A percentile compares a stretch with the other conserved stretches of the same genome.
These are phyloP conservation scores for Lasiosphaeria ovina DNA, from an alignment of 495 filamentous ascomycete species.

Conservation along the genomic window DNA sequence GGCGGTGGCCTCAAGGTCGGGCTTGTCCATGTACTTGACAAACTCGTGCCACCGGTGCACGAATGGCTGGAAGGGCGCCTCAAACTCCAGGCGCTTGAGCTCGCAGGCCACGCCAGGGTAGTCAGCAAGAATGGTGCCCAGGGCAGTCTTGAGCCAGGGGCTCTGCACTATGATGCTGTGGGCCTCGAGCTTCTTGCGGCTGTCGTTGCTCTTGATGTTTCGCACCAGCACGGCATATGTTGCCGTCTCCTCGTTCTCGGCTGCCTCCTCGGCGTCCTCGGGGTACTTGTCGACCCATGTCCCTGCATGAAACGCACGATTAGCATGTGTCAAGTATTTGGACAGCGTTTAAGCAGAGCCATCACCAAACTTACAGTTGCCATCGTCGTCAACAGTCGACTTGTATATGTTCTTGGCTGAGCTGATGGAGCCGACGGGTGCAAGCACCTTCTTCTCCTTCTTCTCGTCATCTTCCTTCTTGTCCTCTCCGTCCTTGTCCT, in stretches of 20 bases:
- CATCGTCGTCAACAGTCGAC: conserved; percentile 29
- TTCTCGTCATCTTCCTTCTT: conserved; percentile 19
- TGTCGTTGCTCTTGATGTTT: conserved; percentile 43
- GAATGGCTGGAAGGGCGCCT: conserved; percentile 59
- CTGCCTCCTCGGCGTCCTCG: conserved; percentile 35
- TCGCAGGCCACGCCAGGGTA: conserved; percentile 65
- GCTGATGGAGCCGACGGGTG: conserved; percentile 32
- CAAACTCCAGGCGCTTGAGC: conserved; percentile 59
- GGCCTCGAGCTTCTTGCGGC: conserved; percentile 59
- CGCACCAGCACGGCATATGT: conserved; percentile 34
- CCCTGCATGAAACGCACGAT: neutral
- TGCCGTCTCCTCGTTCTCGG: conserved; percentile 38
- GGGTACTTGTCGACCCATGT: conserved; percentile 40
- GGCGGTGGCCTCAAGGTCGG: conserved; percentile 47
- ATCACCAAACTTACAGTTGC: conserved; percentile 24
- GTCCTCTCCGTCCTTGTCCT: conserved; percentile 9
- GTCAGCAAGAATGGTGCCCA: conserved; percentile 54
- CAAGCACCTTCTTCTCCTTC: conserved; percentile 19
- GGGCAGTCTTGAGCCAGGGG: conserved; percentile 57
- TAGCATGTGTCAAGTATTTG: neutral
- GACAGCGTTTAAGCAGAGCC: neutral
- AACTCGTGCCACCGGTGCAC: conserved; percentile 66
- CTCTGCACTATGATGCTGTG: conserved; percentile 66
- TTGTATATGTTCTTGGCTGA: conserved; percentile 40
- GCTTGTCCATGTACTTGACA: conserved; percentile 40